Conservation (phyloP, 2,329 filamentous ascomycete genomes). For the Pseudogymnoascus sp. region DNA sequence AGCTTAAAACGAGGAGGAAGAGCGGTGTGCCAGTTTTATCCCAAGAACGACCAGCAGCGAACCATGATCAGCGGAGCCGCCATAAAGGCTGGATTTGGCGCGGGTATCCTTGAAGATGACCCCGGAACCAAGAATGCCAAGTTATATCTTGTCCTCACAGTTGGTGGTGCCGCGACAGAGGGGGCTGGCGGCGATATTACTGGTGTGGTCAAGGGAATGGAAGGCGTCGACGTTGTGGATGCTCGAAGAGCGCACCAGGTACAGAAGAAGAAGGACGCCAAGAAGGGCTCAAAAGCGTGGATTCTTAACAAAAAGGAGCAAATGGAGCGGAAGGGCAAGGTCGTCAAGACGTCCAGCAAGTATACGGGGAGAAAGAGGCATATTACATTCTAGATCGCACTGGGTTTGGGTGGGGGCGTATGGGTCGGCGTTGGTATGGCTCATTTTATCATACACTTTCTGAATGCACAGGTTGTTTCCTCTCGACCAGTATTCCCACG, state of each 20-base stretch:
- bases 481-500: background rate
- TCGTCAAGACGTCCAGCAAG: constrained; percentile 86
- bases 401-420: background rate
- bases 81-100: constrained; percentile 89
- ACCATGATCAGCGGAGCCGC: constrained; percentile 88
- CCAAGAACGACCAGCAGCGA: constrained; percentile 87
- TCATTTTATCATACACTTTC: background rate
- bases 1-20: constrained; percentile 74
- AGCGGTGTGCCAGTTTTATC: constrained; percentile 96
- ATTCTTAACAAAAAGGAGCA: constrained; percentile 84
- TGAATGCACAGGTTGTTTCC: background rate
- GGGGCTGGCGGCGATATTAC: constrained; percentile 72
- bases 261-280: constrained; percentile 45
- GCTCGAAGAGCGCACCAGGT: constrained; percentile 46
- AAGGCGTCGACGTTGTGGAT: constrained; percentile 76
- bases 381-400: constrained; percentile 55
- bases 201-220: constrained; percentile 81
- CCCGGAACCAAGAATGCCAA: constrained; percentile 94
- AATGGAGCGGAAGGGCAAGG: constrained; percentile 89
- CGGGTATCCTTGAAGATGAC: constrained; percentile 90
- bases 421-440: background rate
- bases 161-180: constrained; percentile 54
- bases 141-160: constrained; percentile 89
- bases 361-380: constrained; percentile 89
- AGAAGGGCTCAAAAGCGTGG: constrained; percentile 81